Base-by-base conservation (phyloP, 495 filamentous ascomycete species). In the Aspergillus nanangensis region DNA sequence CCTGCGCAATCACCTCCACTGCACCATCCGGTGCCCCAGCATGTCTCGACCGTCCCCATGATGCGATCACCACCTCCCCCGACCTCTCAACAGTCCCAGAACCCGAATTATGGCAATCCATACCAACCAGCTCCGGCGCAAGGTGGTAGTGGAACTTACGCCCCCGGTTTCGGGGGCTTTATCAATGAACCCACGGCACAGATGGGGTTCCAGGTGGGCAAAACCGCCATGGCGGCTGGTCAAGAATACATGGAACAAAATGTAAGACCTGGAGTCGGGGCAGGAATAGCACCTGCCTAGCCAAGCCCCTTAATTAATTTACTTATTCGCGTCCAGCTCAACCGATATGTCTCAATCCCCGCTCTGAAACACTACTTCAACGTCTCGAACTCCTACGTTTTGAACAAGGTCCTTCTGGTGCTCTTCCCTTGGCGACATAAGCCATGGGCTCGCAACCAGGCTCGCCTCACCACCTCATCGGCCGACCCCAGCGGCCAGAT, bases 1-100 rank as follows among this genome's bases (percentile, higher is more conserved):
- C 84, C 82, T 33, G 85, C 87, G 45, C 86, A 88, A 55, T 96
- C 93, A 52, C 93, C 93, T 58, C 94, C 93, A 33, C 84, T 99
- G 50, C 93, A 99, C 70, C 93, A 99, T 66, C 93, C 93, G 21
- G 91, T 97, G 36, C 94, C 94, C 36, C 94, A 97, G 61, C 94
- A 97, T 78, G 91, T 97, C 45, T 96, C 94, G 53, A 95, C 91
- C 39, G 94, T 99, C 38, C 93, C 93, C n/a, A 91, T 96, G 71
- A 86, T 99, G 67, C 86, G 95, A 71, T 97, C 93, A 43, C 93
- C 93, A 27, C 93, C 93, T 24, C 93, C 89, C 34, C 92, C 87
- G 1, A 72, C 74, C 44, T 77, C 87, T 25, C 89, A 90, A 63
- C 82, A 85, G 36, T 81, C 86, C 43, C 77, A 80, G 40, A 77